Base-by-base conservation (phyloP, 768 basidiomycete genomes). In the Tephrocybe sp. region DNA sequence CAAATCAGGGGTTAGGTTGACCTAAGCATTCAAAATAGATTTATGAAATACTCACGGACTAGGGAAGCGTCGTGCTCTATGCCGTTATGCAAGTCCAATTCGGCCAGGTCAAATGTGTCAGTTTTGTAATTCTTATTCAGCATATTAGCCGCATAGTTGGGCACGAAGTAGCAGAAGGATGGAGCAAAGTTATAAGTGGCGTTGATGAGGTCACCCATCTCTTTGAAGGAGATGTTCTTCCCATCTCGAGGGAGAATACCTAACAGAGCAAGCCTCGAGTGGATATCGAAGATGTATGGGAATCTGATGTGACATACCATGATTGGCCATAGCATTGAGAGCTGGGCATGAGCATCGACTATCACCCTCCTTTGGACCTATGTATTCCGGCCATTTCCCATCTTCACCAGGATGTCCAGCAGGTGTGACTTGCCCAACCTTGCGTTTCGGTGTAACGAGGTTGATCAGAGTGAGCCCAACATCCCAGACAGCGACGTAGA, bases 261-360 rank as follows among this genome's bases (percentile, higher is more conserved):
- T 72, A 69, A 70, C 71, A 10, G 40, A 34, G 7, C 19, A n/a
- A n/a, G 32, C 16, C 10, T 4, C 36, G 17, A 20, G 22, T 34
- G 11, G 30, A 36, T 30, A 32, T 36, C 31, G 19, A 49, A 32
- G 12, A 40, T 38, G 40, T 22, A 19, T 2, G 14, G 7, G 22
- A 9, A 34, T 35, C 16, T 14, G 23, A 13, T n/a, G 31, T 16
- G 26, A 72, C 70, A 38, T 34, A 89, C 89, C 90, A 53, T 92
- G 89, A 62, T 92, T 92, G 6, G 89, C 87, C 79, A 92, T 72
- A 0, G 87, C 84, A 57, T 92, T 92, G 52, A 92, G 63, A 11
- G 79, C 87, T 1, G 55, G 55, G 22, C 55, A 91, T 1, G 83
- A 79, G 54, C 80, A 79, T 2, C 89, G 73, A 59, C 87, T 89